Percentiles rank a stretch among this genome's conserved stretches.
Conservation (phyloP, 176 grass and related monocot species). For the Coix lacrymajobi region DNA sequence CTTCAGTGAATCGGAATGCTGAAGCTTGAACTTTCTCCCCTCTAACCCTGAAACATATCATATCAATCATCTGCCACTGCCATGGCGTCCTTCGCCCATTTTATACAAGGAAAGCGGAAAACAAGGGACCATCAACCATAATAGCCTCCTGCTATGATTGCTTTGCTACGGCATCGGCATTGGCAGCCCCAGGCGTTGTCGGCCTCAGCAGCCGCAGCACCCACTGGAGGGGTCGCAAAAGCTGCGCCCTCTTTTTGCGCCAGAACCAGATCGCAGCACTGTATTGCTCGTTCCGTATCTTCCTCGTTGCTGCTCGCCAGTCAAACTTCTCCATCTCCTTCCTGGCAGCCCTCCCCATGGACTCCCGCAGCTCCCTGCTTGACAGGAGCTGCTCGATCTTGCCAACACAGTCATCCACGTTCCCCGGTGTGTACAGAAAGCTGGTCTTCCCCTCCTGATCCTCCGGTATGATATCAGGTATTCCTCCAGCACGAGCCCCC, state of each 20-base stretch:
- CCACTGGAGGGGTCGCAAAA: conserved; percentile 48
- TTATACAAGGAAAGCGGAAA: not conserved
- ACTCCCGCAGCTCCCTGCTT: conserved; percentile 34
- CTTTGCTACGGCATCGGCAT: not conserved
- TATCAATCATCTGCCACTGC: not conserved
- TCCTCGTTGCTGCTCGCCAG: conserved; percentile 51
- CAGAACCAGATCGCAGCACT: conserved; percentile 61
- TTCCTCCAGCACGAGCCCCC: conserved; percentile 55
- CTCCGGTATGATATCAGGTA: conserved; percentile 64
- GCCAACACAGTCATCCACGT: conserved; percentile 59
- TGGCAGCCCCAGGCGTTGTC: not conserved
- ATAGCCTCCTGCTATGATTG: not conserved
- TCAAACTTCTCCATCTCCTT: conserved; percentile 73
- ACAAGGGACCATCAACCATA: not conserved
- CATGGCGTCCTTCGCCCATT: not conserved
- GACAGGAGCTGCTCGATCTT: conserved; percentile 55
- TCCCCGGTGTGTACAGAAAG: conserved; percentile 54
- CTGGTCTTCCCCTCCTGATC: conserved; percentile 61
- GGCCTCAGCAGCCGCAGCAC: conserved; percentile 13
- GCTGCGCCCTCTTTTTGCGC: conserved; percentile 55
- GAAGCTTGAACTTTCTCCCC: not conserved
- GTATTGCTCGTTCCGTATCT: conserved; percentile 72
- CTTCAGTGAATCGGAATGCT: not conserved
- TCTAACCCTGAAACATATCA: not conserved
- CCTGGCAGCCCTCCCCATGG: conserved; percentile 53